Conservation (phyloP, 768 basidiomycete species). For the Phaffia tasmanica region DNA sequence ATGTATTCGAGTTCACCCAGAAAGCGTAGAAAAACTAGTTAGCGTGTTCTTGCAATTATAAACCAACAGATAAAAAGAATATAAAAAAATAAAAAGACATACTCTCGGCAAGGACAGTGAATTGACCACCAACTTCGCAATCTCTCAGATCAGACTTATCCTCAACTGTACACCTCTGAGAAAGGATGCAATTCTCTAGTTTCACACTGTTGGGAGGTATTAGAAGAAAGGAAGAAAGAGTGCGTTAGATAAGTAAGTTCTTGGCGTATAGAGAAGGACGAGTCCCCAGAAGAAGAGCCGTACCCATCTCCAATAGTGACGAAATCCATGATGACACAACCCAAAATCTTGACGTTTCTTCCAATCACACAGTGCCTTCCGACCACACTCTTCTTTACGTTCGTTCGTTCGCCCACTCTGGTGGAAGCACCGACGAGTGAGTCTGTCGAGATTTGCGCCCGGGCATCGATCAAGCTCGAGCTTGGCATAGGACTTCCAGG, state of each 20-base stretch:
- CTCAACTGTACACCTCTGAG: slow-evolving; percentile 36
- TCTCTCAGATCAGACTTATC: slow-evolving; percentile 38
- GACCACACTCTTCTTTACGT: slow-evolving; percentile 66
- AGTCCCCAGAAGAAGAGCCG: slow-evolving; percentile 28
- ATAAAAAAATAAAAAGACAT: slow-evolving; percentile 48
- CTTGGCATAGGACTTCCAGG: slow-evolving; percentile 48
- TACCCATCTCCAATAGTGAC: slow-evolving; percentile 81
- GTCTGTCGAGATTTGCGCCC: slow-evolving; percentile 71
- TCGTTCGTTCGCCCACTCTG: slow-evolving; percentile 64
- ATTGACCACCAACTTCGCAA: slow-evolving; percentile 39
- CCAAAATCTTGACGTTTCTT: slow-evolving; percentile 67
- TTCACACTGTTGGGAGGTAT: slow-evolving; percentile 10
- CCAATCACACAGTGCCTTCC: slow-evolving; percentile 77
- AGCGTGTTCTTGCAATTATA: too few relatives aligned
- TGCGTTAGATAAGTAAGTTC: neutral
- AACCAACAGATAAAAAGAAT: too few relatives aligned
- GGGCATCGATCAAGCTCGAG: slow-evolving; percentile 54
- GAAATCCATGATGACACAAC: slow-evolving; percentile 77
- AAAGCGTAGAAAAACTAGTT: too few relatives aligned
- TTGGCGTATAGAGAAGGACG: neutral
- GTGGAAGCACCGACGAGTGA: slow-evolving; percentile 73
- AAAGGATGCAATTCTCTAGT: slow-evolving; percentile 31
- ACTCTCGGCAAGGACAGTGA: slow-evolving; percentile 35
- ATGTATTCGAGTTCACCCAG: too few relatives aligned
- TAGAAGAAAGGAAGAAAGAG: neutral